phyloP scores from a whole-genome alignment of 495 filamentous ascomycete species.

The Penicillium steckii region DNA sequence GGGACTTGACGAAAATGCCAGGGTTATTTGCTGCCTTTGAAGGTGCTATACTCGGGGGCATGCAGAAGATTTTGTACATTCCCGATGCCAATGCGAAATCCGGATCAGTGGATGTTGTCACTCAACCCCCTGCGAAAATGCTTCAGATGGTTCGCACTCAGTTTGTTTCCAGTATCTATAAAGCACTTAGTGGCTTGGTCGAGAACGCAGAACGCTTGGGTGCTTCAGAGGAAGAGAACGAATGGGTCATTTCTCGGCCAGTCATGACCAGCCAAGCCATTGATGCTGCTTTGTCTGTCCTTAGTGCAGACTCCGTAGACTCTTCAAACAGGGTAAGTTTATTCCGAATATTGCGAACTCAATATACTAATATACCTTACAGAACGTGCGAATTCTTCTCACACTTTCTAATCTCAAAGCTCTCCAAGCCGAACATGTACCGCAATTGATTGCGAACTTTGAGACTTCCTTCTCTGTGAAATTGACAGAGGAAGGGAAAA shows the following conservation, averaged over 20 bases:
- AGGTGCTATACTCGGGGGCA: conserved; percentile 67
- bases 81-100: conserved; percentile 73
- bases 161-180: conserved; percentile 90
- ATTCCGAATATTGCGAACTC: background rate
- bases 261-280: conserved; percentile 25
- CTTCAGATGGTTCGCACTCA: conserved; percentile 80
- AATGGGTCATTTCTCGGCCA: conserved; percentile 37
- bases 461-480: conserved; percentile 87
- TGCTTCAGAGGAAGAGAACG: conserved; percentile 59
- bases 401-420: conserved; percentile 87
- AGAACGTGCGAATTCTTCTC: conserved; percentile 90
- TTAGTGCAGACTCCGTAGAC: conserved; percentile 59
- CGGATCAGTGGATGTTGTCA: conserved; percentile 69
- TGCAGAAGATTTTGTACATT: conserved; percentile 94
- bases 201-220: conserved; percentile 83
- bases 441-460: conserved; percentile 79
- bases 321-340: conserved; percentile 66
- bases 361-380: conserved; percentile 3
- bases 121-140: conserved; percentile 77
- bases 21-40: conserved; percentile 77
- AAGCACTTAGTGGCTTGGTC: conserved; percentile 87
- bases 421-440: conserved; percentile 73
- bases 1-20: conserved; percentile 89
- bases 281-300: conserved; percentile 34
- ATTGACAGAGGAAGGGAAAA: conserved; percentile 85